These are phyloP conservation scores for Alliaria petiolata DNA, from an alignment of 345 rosid genomes.

Conservation along the genomic window DNA sequence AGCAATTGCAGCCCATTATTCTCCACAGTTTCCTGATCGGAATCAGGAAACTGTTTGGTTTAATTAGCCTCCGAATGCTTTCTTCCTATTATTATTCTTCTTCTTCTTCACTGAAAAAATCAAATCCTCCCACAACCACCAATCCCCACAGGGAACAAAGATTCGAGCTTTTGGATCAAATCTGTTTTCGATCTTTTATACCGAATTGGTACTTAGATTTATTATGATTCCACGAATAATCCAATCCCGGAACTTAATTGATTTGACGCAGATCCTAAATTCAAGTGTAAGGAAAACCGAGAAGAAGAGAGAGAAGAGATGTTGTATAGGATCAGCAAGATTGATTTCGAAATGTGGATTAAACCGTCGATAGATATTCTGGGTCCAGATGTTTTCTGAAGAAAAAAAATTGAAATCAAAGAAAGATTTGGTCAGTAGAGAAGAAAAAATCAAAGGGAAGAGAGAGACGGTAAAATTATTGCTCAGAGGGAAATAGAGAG, in stretches of 20 bases:
- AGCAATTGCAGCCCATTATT: conserved; percentile 87
- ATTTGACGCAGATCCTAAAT: not conserved
- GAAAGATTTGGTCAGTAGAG: conserved; percentile 7
- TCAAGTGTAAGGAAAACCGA: not conserved
- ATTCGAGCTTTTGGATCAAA: conserved; percentile 4
- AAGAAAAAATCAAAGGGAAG: not conserved
- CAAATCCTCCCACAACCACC: not conserved
- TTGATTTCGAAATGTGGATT: not conserved
- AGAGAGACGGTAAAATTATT: not conserved
- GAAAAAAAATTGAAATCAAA: not conserved
- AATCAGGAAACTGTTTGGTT: conserved; percentile 26
- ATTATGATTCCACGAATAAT: not conserved
- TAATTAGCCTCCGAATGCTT: conserved; percentile 13
- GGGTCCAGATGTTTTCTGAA: not conserved
- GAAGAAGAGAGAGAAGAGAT: not conserved
- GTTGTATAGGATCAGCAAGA: not conserved
- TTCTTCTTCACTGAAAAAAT: not conserved
- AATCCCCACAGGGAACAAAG: not conserved
- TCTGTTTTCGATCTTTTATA: not conserved
- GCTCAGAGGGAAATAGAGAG: conserved; percentile 15
- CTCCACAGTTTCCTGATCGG: conserved; percentile 29
- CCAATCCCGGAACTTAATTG: not conserved
- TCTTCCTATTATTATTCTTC: not conserved
- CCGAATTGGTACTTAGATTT: not conserved
- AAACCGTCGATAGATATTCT: not conserved